A percentile compares a stretch with the other conserved stretches of the same genome.
These are phyloP conservation scores for Chlamydomonas reinhardtii DNA, from an alignment of 163 green algal species.

Conservation along the genomic window DNA sequence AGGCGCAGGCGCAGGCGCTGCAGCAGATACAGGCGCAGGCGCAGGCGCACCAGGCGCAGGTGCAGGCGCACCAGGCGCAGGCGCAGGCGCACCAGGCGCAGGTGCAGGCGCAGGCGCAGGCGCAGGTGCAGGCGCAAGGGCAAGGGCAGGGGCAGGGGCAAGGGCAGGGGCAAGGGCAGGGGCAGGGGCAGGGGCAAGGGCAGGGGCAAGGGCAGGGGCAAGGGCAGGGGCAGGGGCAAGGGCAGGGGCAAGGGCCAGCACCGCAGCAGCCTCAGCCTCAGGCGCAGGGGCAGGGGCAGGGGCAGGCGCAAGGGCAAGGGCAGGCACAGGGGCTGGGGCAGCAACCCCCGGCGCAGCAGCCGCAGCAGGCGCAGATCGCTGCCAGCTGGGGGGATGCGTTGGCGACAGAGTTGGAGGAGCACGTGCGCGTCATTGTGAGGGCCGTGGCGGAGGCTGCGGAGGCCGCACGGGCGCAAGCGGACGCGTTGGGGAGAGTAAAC, in stretches of 20 bases:
- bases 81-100: neutral
- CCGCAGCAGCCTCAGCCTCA: neutral
- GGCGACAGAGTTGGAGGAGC: no score
- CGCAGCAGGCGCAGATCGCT: neutral
- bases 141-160: neutral
- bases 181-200: neutral
- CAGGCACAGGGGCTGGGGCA: neutral
- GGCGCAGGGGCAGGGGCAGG: neutral
- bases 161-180: no score
- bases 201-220: neutral
- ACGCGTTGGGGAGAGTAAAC: no score
- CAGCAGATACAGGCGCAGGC: neutral
- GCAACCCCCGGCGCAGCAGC: neutral
- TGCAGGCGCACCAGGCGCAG: neutral
- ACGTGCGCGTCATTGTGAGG: no score
- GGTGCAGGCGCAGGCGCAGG: neutral
- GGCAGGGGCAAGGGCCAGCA: neutral
- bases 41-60: neutral
- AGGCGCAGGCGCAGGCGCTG: neutral
- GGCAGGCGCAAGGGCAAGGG: no score
- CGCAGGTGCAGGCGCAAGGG: neutral
- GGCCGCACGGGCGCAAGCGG: neutral
- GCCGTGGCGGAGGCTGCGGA: no score
- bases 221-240: no score
- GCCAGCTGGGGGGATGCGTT: no score